A percentile compares a stretch with the other conserved stretches of the same genome.
These are phyloP conservation scores for Eucalyptus brandiana DNA, from an alignment of 345 rosid genomes.

Conservation along the genomic window DNA sequence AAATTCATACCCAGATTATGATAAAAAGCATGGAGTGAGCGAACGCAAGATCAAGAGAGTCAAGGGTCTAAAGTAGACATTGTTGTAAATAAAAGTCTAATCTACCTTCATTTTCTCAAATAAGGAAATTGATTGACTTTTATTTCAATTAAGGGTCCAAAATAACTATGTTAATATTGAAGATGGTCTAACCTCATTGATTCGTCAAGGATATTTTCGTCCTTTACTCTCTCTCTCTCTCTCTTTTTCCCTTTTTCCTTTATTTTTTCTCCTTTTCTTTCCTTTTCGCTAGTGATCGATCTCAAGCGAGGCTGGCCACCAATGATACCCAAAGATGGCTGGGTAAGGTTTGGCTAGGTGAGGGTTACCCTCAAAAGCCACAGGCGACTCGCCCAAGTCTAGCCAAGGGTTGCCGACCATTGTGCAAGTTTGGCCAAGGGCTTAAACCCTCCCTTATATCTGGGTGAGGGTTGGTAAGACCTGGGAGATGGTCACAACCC, in stretches of 20 bases:
- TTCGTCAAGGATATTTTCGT: rapidly evolving
- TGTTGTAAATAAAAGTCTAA: too few relatives aligned
- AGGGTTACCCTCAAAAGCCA: background rate
- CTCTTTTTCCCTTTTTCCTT: rapidly evolving
- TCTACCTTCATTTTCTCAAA: rapidly evolving
- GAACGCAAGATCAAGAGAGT: background rate
- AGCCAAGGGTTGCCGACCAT: background rate
- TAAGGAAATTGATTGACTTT: rapidly evolving
- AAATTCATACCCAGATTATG: background rate
- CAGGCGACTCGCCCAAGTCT: rapidly evolving
- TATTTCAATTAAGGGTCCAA: rapidly evolving
- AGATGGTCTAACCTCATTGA: background rate
- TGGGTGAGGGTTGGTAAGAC: background rate
- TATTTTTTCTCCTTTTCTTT: too few relatives aligned
- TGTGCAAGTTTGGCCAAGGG: background rate
- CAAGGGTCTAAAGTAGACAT: too few relatives aligned
- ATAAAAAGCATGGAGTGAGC: background rate
- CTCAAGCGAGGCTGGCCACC: rapidly evolving
- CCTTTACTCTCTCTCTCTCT: too few relatives aligned
- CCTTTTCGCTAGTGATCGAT: rapidly evolving
- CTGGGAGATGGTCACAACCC: too few relatives aligned
- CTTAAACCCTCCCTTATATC: background rate
- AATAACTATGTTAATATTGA: too few relatives aligned
- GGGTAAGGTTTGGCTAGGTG: background rate
- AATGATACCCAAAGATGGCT: background rate